Base-by-base conservation (phyloP, 257 asterid genomes). In the Apocynum venetum region DNA sequence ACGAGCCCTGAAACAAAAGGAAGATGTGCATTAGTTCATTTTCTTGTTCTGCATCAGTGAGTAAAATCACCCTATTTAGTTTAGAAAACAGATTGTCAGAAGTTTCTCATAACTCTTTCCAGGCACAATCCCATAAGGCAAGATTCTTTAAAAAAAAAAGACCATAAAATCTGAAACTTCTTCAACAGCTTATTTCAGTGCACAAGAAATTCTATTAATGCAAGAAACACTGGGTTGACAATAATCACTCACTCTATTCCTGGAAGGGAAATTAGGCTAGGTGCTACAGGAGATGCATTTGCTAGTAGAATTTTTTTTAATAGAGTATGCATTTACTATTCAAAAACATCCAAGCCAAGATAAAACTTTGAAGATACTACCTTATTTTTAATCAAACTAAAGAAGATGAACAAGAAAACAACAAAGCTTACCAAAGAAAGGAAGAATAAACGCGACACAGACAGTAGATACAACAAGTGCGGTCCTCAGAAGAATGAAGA, bases 371-470 rank as follows among this genome's bases (percentile, higher is more conserved):
- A 46, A 69, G 48, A 43, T 0, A 13, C 0, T 12, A n/a, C 44
- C 19, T 19, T 8, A 48, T 47, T 19, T 25, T 65, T 38, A 47
- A 17, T 19, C 41, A 35, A 71, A 47, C 4, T 15, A 38, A 59
- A 80, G 41, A 31, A 43, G 63, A 49, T 57, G 63, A 68, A 49
- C n/a, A 20, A 66, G 59, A 36, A 46, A 48, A 6, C 20, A 67
- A 76, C 52, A 66, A 66, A 57, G 38, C 65, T 31, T 89, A 93
- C 97, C 90, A 25, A 91, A 93, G 85, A 91, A 93, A 78, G 98
- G 98, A 79, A 93, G 77, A 79, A 85, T n/a, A 53, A 91, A 91
- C 0, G 97, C 98, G 9, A 93, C 84, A 66, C 88, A 82, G 66
- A 91, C 88, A 47, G 95, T 85, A 71, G 98, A 93, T 79, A 86